Percentiles rank a stretch among this genome's conserved stretches.
phyloP scores from a whole-genome alignment of 2,329 filamentous ascomycete species.

The Apiospora malaysiana region DNA sequence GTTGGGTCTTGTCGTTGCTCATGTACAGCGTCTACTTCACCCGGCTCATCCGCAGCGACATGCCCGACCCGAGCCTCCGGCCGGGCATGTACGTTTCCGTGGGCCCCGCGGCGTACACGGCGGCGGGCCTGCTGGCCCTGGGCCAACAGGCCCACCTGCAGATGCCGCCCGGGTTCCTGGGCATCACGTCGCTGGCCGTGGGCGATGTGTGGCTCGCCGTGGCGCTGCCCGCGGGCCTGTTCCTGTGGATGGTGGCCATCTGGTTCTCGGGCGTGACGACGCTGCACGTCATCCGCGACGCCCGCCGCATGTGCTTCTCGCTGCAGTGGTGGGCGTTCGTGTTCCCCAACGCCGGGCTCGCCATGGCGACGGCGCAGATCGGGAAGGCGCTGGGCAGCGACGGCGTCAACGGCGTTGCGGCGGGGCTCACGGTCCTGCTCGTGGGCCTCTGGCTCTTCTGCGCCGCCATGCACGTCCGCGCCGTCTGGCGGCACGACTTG shows the following conservation, averaged over 20 bases:
- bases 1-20: slow-evolving; percentile 56
- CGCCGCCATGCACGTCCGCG: slow-evolving; percentile 48
- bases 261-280: slow-evolving; percentile 57
- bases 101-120: slow-evolving; percentile 59
- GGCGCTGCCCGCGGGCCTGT: slow-evolving; percentile 51
- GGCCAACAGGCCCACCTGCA: slow-evolving; percentile 37
- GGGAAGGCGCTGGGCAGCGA: slow-evolving; percentile 53
- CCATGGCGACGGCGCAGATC: slow-evolving; percentile 58
- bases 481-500: slow-evolving; percentile 51
- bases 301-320: slow-evolving; percentile 51
- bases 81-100: slow-evolving; percentile 62
- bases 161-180: slow-evolving; percentile 32
- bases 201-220: slow-evolving; percentile 49
- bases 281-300: slow-evolving; percentile 44
- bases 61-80: slow-evolving; percentile 52
- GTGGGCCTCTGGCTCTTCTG: slow-evolving; percentile 57
- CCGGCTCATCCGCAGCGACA: slow-evolving; percentile 55
- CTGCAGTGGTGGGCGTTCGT: slow-evolving; percentile 63
- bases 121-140: slow-evolving; percentile 50
- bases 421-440: slow-evolving; percentile 56
- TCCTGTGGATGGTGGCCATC: slow-evolving; percentile 58
- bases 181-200: slow-evolving; percentile 34
- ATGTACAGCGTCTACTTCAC: slow-evolving; percentile 60
- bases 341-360: slow-evolving; percentile 64
- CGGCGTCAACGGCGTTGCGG: slow-evolving; percentile 52